Base-by-base conservation (phyloP, 768 basidiomycete species). In the Symmetrospora coprosmae region DNA sequence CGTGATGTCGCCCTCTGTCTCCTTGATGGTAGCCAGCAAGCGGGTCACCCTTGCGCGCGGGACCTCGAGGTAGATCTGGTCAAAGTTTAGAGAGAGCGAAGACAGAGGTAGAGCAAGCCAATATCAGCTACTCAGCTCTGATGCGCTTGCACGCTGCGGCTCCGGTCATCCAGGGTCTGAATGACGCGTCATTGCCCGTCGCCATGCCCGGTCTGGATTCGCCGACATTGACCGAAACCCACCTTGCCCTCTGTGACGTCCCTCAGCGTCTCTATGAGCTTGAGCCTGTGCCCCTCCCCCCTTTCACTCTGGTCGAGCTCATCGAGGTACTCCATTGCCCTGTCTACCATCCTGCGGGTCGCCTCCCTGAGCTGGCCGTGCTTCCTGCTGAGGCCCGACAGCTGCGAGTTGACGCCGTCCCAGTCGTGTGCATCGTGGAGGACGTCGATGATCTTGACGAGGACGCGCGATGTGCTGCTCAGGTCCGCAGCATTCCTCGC, bases 41-140 rank as follows among this genome's bases (percentile, higher is more conserved):
- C 89, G 82, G 0, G 94, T 97, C 52, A 97, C 84, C 39, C 94
- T 83, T 6, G 94, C 94, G 66, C 94, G 81, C 25, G 88, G 89
- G 1, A 94, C 88, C 76, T 99, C 94, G 47, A 99, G 77, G 76
- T 90, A 96, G 64, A 99, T 88, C 90, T 94, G n/a, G n/a, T n/a
- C n/a, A n/a, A n/a, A n/a, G 67, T 28, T 2, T 6, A 11, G 11
- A n/a, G 9, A 46, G 11, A 46, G 9, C 19, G 13, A 33, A 7
- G 4, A 23, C 41, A 37, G 53, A 13, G 5, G 7, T 17, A 31
- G 53, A 23, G 38, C 33, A 17, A 25, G 28, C 19, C 27, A 30
- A 5, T 0, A 19, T 14, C 23, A 56, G 49, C 9, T n/a, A n/a
- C n/a, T n/a, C n/a, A n/a, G n/a, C n/a, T 27, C 8, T 4, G 16